A percentile compares a stretch with the other conserved stretches of the same genome.
Evolutionary conservation across 805 yeast species (phyloP).

Genomic region (Yarrowia bubula): DNA sequence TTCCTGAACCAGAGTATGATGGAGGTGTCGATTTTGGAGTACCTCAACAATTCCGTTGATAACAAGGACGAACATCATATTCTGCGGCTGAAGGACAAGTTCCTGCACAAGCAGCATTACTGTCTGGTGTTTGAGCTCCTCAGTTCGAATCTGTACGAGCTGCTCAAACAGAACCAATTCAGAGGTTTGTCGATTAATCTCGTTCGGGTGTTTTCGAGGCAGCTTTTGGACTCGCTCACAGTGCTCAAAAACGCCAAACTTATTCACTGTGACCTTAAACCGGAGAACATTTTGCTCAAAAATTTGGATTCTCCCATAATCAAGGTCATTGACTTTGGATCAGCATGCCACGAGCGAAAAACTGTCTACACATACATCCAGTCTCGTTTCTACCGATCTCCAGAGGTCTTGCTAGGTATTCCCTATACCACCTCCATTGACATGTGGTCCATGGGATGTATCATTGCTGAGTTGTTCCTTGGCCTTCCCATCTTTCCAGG

Average conservation of each 20-base stretch:
- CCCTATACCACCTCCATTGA: conserved; percentile 93
- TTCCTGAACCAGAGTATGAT: conserved; percentile 87
- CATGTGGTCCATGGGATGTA: conserved; percentile 96
- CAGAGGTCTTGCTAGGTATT: conserved; percentile 87
- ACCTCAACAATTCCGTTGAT: conserved; percentile 68
- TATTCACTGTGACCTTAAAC: conserved; percentile 95
- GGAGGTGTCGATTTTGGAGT: conserved; percentile 83
- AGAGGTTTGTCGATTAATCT: conserved; percentile 81
- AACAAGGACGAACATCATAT: conserved; percentile 72
- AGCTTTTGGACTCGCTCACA: conserved; percentile 74
- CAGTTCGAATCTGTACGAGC: conserved; percentile 83
- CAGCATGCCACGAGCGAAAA: conserved; percentile 89
- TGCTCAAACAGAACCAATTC: conserved; percentile 88
- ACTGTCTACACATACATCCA: conserved; percentile 89
- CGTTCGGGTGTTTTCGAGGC: conserved; percentile 74
- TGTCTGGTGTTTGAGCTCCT: conserved; percentile 90
- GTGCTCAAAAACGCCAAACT: conserved; percentile 78
- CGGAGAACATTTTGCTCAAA: conserved; percentile 84
- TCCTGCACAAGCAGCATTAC: conserved; percentile 86
- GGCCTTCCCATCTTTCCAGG: conserved; percentile 97
- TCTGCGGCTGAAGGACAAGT: conserved; percentile 77
- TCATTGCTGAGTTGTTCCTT: conserved; percentile 81
- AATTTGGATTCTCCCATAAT: conserved; percentile 80
- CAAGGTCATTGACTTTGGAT: conserved; percentile 93
- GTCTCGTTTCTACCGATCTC: conserved; percentile 89